Evolutionary conservation across 805 yeast species (phyloP), one percentile per base, ranked within the genome.

Genomic region (Hanseniaspora singularis): DNA sequence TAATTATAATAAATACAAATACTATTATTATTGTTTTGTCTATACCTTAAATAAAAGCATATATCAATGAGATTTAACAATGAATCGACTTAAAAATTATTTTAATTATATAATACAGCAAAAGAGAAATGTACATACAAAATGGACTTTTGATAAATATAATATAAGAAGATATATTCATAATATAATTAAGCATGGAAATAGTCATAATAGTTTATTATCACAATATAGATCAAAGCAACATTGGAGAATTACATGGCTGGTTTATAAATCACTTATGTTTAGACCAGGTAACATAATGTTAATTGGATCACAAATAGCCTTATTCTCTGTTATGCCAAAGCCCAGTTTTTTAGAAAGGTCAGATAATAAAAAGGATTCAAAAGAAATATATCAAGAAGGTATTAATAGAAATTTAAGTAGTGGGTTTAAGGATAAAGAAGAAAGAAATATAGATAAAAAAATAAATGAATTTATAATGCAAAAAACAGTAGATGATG

Each of bases 231-330:
- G 16, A 12, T 30, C 48, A 6, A 30, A 16, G 23, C 48, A 44
- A n/a, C n/a, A 37, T 10, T 44, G 48, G 48, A 31, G 23, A n/a
- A 30, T 44, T 7, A 37, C 38, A 1, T 44, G 48, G 48, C 32
- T 44, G 3, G 48, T 44, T 12, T 44, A 44, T 31, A 44, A 24
- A 28, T 31, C 37, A 31, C 26, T 30, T 20, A 44, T 44, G 48
- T 44, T 44, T 38, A 28, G 41, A 11, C 48, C 48, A 10, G 27
- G 15, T 8, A 44, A 44, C 24, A 4, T 44, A 10, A n/a, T 31
- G n/a, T 11, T 44, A 4, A 16, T 44, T 16, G 24, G 38, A n/a
- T 12, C 41, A 6, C 48, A 44, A 6, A 32, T 28, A 10, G 40
- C 38, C 3, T 22, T 44, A 3, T 44, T 24, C 24, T 37, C 48